Evolutionary conservation across 1,139 yeast species (phyloP), one percentile per base, ranked within the genome.

Genomic region (Suhomyces yuchorum): DNA sequence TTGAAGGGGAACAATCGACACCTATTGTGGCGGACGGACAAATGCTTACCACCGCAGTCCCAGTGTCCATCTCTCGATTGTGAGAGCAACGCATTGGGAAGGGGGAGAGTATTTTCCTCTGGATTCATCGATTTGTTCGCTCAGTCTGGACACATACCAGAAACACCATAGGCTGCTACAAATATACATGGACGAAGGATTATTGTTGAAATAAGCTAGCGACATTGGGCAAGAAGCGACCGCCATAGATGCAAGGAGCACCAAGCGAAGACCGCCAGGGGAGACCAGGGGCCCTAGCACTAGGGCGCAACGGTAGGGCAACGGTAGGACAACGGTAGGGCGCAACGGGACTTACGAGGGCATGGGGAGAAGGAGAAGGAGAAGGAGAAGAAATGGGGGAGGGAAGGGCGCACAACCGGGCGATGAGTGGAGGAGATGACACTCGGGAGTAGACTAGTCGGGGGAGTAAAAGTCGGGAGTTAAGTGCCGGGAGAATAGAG

Each of bases 51-150:
- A 19, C 37, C 20, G 33, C n/a, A 40, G 19, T 19, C 17, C 40
- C 40, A 37, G 19, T 26, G 12, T 11, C 14, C n/a, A 4, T 4
- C 12, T 4, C 14, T 11, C 26, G 14, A 26, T 26, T 26, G 30
- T 26, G 14, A 26, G 5, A 9, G 8, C 30, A n/a, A 26, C 30
- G 19, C 12, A 23, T 34, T 34, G 23, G 37, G 37, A 26, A 26
- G 30, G 12, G 30, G 30, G 3, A 26, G 11, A 4, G 35, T 15
- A 19, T 34, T 33, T 35, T 14, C 26, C 36, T 14, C 38, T 41
- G 35, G 15, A 24, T 41, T 35, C 35, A 35, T 34, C 44, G n/a
- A 41, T 41, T 41, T 41, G 34, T 26, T 41, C 30, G 39, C 44
- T 35, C 39, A 41, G 44, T 24, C 24, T 11, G 34, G 34, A 30